Percentiles rank a stretch among this genome's conserved stretches.
phyloP scores from a whole-genome alignment of 345 rosid species.

The Eucalyptus tenuipes region DNA sequence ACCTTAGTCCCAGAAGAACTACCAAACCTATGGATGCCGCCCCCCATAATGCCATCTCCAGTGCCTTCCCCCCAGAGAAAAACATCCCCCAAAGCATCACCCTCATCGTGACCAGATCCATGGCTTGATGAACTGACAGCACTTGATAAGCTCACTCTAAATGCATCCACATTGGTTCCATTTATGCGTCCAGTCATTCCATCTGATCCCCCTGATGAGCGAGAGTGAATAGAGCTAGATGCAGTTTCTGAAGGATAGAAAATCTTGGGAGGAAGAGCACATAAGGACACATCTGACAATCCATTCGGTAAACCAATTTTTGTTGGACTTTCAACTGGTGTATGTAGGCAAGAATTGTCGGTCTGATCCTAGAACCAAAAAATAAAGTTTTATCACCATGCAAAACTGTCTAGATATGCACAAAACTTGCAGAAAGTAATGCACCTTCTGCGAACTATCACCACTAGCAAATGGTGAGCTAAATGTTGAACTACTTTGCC shows the following conservation, averaged over 20 bases:
- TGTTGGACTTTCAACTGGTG: slow-evolving; percentile 56
- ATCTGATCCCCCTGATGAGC: slow-evolving; percentile 72
- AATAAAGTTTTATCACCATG: slow-evolving; percentile 2
- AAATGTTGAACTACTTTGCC: slow-evolving; percentile 60
- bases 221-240: slow-evolving; percentile 46
- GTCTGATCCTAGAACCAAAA: slow-evolving; percentile 29
- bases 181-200: slow-evolving; percentile 36
- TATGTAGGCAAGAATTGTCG: slow-evolving; percentile 43
- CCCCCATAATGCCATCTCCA: slow-evolving; percentile 65
- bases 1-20: slow-evolving; percentile 25
- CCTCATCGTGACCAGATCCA: slow-evolving; percentile 78
- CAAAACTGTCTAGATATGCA: background rate
- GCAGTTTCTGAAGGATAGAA: slow-evolving; percentile 52
- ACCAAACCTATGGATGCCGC: slow-evolving; percentile 42
- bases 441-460: slow-evolving; percentile 63
- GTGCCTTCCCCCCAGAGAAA: slow-evolving; percentile 78
- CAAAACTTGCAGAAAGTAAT: background rate
- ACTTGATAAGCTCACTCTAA: slow-evolving; percentile 73
- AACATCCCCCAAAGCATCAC: slow-evolving; percentile 72
- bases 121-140: slow-evolving; percentile 80
- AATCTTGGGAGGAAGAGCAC: slow-evolving; percentile 43
- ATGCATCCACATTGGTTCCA: slow-evolving; percentile 45
- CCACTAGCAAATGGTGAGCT: slow-evolving; percentile 59
- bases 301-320: slow-evolving; percentile 45
- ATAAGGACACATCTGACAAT: slow-evolving; percentile 48